phyloP scores from a whole-genome alignment of 345 rosid species.

The Rhizophora mangle region DNA sequence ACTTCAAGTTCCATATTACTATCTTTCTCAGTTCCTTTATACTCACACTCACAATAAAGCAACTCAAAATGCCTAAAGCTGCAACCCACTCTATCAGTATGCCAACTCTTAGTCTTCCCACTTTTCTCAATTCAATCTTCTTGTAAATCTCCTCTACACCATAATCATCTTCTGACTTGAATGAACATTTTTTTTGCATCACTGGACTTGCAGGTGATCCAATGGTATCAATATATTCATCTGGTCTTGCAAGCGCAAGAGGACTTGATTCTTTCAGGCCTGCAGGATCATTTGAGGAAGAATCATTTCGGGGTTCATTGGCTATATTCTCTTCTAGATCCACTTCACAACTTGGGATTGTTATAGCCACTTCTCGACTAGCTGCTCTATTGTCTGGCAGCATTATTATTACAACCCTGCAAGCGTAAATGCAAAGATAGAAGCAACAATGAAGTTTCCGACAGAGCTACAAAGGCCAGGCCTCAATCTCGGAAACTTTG shows the following conservation, averaged over 20 bases:
- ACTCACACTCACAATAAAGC: constrained; percentile 54
- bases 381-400: constrained; percentile 1
- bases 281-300: constrained; percentile 17
- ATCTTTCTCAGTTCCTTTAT: constrained; percentile 21
- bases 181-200: background rate
- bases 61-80: constrained; percentile 25
- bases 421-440: too few relatives aligned
- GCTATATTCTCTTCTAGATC: constrained; percentile 7
- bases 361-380: constrained; percentile 44
- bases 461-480: too few relatives aligned
- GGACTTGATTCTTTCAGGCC: background rate
- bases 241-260: background rate
- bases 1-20: constrained; percentile 50
- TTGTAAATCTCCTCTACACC: constrained; percentile 47
- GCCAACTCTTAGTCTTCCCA: constrained; percentile 32
- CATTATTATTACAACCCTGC: too few relatives aligned
- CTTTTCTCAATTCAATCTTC: constrained; percentile 44
- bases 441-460: too few relatives aligned
- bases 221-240: constrained; percentile 11
- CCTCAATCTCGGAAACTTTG: too few relatives aligned
- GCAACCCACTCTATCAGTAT: constrained; percentile 45
- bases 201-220: constrained; percentile 17
- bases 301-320: constrained; percentile 17
- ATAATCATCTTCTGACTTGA: constrained; percentile 35
- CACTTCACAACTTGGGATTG: constrained; percentile 38